Evolutionary conservation across 2,329 filamentous ascomycete genomes (phyloP), one percentile per base, ranked within the genome.

Genomic region (Sporothrix variecibatus): DNA sequence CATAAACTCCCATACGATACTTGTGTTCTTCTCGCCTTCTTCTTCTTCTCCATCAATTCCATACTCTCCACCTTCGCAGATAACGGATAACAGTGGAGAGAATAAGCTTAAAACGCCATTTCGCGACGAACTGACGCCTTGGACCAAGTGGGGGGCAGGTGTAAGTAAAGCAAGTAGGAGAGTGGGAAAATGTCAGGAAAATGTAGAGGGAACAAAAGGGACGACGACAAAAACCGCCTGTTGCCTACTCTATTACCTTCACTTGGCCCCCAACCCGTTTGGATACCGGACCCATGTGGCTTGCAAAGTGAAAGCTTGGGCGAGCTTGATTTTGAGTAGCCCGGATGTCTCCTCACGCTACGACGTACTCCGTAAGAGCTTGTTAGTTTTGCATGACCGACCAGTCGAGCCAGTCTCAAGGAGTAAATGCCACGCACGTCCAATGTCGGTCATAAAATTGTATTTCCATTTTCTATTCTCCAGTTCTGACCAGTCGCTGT

Each of bases 41-140:
- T 17, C 56, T 28, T 31, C 2, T 6, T 58, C 23, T 28, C 53
- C 9, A 58, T 31, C 4, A 31, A 58, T 58, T 58, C 56, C 56
- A 58, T 11, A 28, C 56, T 31, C 56, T 58, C 56, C 56, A 12
- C 60, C 31, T 40, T 40, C 20, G 20, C 31, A 17, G 31, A 38
- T 60, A 60, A 71, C 31, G 31, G 58, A 38, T 46, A 71, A 71
- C 49, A 43, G 34, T 23, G 51, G 43, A 51, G 34, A 40, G 28
- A 40, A 28, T 23, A 71, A 51, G 49, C 34, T 53, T 71, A 71
- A 58, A 68, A 53, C 46, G 65, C 23, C 46, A 69, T 69, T 53
- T 53, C 4, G 20, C 20, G n/a, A 53, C 28, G 7, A 23, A 34
- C 28, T 71, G 31, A 43, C 68, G 68, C 56, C 68, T 71, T 69